Evolutionary conservation across 176 grass and related monocot species (phyloP).

Genomic region (Oryza brachyantha): DNA sequence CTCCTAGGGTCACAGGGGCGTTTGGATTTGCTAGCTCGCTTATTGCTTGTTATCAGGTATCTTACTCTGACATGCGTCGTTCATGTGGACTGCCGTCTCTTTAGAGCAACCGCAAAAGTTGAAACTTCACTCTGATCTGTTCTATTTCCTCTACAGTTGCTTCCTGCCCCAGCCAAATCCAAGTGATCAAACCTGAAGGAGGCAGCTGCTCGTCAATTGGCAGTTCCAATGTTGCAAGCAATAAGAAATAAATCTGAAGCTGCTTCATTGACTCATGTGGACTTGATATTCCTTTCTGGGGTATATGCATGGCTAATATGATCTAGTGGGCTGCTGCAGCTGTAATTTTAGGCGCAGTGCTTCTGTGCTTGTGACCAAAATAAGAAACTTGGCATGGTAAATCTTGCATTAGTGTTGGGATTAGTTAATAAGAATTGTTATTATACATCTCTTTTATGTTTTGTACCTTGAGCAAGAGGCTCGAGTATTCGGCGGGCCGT

Average conservation of each 20-base stretch:
- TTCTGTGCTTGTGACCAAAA: not conserved
- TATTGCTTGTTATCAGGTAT: constrained; percentile 86
- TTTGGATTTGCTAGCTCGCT: constrained; percentile 75
- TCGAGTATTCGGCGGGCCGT: no score
- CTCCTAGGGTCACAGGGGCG: constrained; percentile 71
- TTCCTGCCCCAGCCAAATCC: constrained; percentile 60
- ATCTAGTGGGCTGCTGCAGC: not conserved
- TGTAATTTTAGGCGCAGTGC: not conserved
- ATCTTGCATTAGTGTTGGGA: not conserved
- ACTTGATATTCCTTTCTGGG: not conserved
- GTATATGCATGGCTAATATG: not conserved
- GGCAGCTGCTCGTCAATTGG: not conserved
- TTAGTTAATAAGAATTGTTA: no score
- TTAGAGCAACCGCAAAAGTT: not conserved
- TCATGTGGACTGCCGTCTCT: not conserved
- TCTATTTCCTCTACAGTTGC: constrained; percentile 46
- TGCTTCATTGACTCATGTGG: not conserved
- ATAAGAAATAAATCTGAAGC: constrained; percentile 35
- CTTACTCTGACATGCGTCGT: not conserved
- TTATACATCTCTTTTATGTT: no score
- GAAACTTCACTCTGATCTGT: not conserved
- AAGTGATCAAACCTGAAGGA: constrained; percentile 27
- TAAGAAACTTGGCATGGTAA: not conserved
- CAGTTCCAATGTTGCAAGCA: no score
- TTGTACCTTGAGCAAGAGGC: no score